A percentile compares a stretch with the other conserved stretches of the same genome.
Conservation (phyloP, 2,329 filamentous ascomycete species). For the Diaporthe sp. region DNA sequence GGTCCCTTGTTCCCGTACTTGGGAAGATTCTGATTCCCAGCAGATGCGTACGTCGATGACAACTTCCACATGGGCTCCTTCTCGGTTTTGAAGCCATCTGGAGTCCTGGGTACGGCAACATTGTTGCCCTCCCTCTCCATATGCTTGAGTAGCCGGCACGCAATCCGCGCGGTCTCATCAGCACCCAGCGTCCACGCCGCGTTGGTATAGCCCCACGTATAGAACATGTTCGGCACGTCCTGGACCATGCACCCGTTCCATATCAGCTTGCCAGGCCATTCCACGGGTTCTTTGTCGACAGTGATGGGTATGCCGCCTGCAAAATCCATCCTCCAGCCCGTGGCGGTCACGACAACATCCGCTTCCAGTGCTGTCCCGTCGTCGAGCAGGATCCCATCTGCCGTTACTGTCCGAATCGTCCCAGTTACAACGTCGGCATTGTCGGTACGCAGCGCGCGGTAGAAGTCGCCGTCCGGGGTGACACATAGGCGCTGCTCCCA, state of each 20-base stretch:
- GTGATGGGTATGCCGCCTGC: constrained; percentile 65
- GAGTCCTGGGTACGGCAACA: constrained; percentile 18
- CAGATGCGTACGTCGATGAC: constrained; percentile 17
- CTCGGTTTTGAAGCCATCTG: neutral
- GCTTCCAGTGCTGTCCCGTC: constrained; percentile 61
- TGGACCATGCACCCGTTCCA: constrained; percentile 75
- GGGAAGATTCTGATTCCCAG: neutral
- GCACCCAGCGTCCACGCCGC: constrained; percentile 74
- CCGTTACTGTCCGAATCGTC: constrained; percentile 59
- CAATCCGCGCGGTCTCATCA: constrained; percentile 64
- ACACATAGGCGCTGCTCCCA: constrained; percentile 80
- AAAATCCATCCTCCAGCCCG: constrained; percentile 69
- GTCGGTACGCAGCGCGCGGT: constrained; percentile 54
- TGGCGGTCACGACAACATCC: constrained; percentile 76
- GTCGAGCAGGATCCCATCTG: constrained; percentile 57
- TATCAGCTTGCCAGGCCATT: constrained; percentile 7
- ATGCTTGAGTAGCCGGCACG: constrained; percentile 63
- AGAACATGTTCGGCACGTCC: constrained; percentile 71
- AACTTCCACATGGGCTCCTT: constrained; percentile 14
- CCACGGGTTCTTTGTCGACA: constrained; percentile 61
- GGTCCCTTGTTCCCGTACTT: constrained; percentile 32
- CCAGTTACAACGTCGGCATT: constrained; percentile 60
- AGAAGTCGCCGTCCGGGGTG: constrained; percentile 62
- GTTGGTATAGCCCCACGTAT: constrained; percentile 72
- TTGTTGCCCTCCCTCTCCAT: constrained; percentile 58